These are phyloP conservation scores for Cutaneotrichosporon sp. DNA, from an alignment of 1,284 basidiomycete species.

Conservation along the genomic window DNA sequence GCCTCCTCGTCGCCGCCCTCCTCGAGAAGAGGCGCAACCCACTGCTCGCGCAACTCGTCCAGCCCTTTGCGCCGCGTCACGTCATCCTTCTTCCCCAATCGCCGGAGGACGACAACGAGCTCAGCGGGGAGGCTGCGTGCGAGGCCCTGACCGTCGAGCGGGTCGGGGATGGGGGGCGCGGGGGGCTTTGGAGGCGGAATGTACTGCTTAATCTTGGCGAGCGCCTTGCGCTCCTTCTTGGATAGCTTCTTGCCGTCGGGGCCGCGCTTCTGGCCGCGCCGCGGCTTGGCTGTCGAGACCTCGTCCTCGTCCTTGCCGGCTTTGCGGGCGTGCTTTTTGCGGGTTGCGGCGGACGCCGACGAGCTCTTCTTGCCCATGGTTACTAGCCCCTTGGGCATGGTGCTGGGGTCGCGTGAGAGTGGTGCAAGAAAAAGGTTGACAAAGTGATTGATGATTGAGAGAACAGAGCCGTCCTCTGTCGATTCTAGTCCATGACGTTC, in stretches of 20 bases:
- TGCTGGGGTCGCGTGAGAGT: background rate
- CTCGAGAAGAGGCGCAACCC: conserved; percentile 57
- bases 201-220: conserved; percentile 68
- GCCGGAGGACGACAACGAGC: conserved; percentile 77
- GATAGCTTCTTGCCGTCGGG: conserved; percentile 42
- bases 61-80: conserved; percentile 83
- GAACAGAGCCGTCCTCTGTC: background rate
- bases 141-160: conserved; percentile 83
- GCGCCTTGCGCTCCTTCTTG: conserved; percentile 50
- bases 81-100: conserved; percentile 86
- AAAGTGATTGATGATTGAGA: background rate
- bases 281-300: conserved; percentile 8
- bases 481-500: background rate
- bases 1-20: conserved; percentile 56
- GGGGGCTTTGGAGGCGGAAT: conserved; percentile 88
- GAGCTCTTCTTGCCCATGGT: conserved; percentile 33
- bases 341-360: conserved; percentile 74
- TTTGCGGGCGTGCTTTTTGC: conserved; percentile 64
- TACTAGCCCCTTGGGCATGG: conserved; percentile 14
- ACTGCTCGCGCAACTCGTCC: conserved; percentile 74
- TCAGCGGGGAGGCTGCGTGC: conserved; percentile 76
- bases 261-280: conserved; percentile 16
- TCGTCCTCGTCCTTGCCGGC: conserved; percentile 36
- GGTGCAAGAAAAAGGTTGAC: background rate
- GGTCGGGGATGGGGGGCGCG: conserved; percentile 79